Percentiles rank a stretch among this genome's conserved stretches.
Conservation (phyloP, 345 rosid species). For the Kandelia obovata region DNA sequence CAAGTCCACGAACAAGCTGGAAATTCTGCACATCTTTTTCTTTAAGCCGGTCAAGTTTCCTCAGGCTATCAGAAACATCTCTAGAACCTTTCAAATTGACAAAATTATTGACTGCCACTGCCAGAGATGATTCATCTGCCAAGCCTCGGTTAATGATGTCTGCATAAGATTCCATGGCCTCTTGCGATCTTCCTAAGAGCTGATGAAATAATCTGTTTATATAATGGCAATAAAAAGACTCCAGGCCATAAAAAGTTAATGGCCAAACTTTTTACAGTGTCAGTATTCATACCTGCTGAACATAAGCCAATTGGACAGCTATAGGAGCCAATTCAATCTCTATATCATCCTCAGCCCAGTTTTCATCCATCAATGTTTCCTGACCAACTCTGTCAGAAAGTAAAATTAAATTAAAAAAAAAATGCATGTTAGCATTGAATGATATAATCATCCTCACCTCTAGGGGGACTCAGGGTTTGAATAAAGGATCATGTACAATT, state of each 20-base stretch:
- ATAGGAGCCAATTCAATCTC: constrained; percentile 91
- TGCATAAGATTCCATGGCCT: constrained; percentile 56
- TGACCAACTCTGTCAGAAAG: constrained; percentile 70
- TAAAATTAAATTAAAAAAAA: not conserved
- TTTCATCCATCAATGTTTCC: constrained; percentile 75
- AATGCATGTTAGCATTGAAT: not conserved
- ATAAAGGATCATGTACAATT: not conserved
- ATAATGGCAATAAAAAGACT: constrained; percentile 19
- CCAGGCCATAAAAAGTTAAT: not conserved
- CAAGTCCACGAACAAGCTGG: constrained; percentile 64
- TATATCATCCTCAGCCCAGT: constrained; percentile 68
- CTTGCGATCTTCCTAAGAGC: constrained; percentile 66
- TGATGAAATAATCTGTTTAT: constrained; percentile 34
- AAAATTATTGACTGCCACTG: constrained; percentile 84
- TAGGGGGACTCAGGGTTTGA: not conserved
- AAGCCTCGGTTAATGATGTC: constrained; percentile 61
- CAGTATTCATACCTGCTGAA: constrained; percentile 59
- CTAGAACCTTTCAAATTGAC: constrained; percentile 72
- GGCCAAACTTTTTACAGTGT: not conserved
- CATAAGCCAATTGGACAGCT: constrained; percentile 80
- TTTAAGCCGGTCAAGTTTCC: constrained; percentile 79
- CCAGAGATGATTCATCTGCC: constrained; percentile 80
- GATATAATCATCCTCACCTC: not conserved
- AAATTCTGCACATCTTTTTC: constrained; percentile 56
- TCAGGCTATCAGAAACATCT: constrained; percentile 74